phyloP scores from a whole-genome alignment of 2,329 filamentous ascomycete genomes.

The Fusarium annulatum region DNA sequence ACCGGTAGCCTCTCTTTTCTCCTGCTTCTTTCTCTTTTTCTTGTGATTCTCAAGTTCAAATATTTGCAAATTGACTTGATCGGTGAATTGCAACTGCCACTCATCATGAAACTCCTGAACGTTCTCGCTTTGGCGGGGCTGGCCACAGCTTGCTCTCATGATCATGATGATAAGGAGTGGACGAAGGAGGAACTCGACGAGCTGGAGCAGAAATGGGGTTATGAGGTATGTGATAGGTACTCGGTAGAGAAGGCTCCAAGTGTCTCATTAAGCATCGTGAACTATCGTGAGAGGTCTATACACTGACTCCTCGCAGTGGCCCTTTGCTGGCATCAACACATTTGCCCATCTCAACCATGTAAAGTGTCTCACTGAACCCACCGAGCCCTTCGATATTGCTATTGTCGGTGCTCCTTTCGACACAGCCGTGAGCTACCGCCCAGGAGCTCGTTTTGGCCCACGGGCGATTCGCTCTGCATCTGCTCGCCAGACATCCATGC shows the following conservation, averaged over 20 bases:
- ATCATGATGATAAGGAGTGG: slow-evolving; percentile 57
- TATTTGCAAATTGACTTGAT: neutral
- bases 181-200: slow-evolving; percentile 62
- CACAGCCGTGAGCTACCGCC: slow-evolving; percentile 75
- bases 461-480: slow-evolving; percentile 88
- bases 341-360: slow-evolving; percentile 78
- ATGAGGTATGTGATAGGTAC: slow-evolving; percentile 57
- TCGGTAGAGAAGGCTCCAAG: neutral
- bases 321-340: slow-evolving; percentile 78
- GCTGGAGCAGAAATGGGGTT: slow-evolving; percentile 67
- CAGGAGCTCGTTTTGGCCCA: slow-evolving; percentile 80
- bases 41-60: neutral
- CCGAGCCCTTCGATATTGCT: slow-evolving; percentile 74
- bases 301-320: slow-evolving; percentile 46
- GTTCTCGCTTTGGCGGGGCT: slow-evolving; percentile 44
- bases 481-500: slow-evolving; percentile 80
- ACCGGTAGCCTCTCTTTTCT: neutral
- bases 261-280: neutral
- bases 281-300: neutral
- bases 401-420: slow-evolving; percentile 80
- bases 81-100: neutral
- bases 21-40: neutral
- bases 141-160: slow-evolving; percentile 45
- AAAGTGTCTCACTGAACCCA: slow-evolving; percentile 75
- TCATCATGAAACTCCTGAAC: slow-evolving; percentile 47